A percentile compares a stretch with the other conserved stretches of the same genome.
These are phyloP conservation scores for Wallacemonas sp. DNA, from an alignment of 208 protist species.

Conservation along the genomic window DNA sequence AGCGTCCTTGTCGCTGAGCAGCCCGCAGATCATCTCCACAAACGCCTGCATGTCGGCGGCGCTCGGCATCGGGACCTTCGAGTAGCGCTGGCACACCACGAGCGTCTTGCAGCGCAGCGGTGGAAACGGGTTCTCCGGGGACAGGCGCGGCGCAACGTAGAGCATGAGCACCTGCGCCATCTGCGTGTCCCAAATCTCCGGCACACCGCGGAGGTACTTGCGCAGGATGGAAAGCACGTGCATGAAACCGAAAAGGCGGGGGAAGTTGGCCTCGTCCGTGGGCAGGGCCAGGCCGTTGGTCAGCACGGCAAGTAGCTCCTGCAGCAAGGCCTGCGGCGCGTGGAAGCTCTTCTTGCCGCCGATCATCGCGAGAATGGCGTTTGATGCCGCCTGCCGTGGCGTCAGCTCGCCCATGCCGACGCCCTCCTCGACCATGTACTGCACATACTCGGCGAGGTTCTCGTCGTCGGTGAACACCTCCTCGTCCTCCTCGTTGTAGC, in stretches of 20 bases:
- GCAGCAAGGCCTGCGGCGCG: constrained; percentile 55
- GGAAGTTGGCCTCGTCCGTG: constrained; percentile 37
- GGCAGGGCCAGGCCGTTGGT: constrained; percentile 52
- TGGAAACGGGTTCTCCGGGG: constrained; percentile 43
- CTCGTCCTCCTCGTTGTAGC: constrained; percentile 79
- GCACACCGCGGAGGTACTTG: constrained; percentile 73
- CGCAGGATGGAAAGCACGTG: constrained; percentile 81
- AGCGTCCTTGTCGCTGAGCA: constrained; percentile 69
- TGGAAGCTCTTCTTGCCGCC: constrained; percentile 80
- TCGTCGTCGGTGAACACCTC: constrained; percentile 71
- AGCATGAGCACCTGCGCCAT: constrained; percentile 79
- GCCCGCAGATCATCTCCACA: constrained; percentile 63
- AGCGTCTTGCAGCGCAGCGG: constrained; percentile 83
- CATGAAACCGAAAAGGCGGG: constrained; percentile 77
- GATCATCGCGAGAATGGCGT: constrained; percentile 75
- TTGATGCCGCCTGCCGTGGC: constrained; percentile 72
- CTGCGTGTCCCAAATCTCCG: constrained; percentile 71
- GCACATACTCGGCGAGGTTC: constrained; percentile 74
- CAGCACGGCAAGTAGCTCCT: constrained; percentile 65
- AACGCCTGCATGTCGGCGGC: constrained; percentile 81
- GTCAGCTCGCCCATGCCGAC: constrained; percentile 73
- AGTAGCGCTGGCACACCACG: constrained; percentile 82
- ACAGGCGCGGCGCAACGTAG: constrained; percentile 76
- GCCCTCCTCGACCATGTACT: constrained; percentile 87
- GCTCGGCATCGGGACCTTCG: constrained; percentile 73